A percentile compares a stretch with the other conserved stretches of the same genome.
Evolutionary conservation across 1,284 basidiomycete genomes (phyloP).

Genomic region (Waitea zeae): DNA sequence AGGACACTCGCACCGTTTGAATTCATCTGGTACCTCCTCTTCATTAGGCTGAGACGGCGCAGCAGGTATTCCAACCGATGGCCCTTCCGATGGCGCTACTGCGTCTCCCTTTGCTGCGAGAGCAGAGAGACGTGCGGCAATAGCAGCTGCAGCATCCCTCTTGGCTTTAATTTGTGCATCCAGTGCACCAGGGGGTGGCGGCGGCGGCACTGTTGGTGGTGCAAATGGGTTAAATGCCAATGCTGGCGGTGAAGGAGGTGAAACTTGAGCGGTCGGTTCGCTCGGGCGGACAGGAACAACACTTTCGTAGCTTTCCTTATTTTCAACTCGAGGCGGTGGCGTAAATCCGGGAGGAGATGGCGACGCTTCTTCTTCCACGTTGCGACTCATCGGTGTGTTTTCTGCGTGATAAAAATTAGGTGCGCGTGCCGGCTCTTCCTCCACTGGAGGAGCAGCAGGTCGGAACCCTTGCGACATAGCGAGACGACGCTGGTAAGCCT

Average conservation of each 20-base stretch:
- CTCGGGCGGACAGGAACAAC: slow-evolving; percentile 8
- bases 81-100: not conserved
- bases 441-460: slow-evolving; percentile 6
- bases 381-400: too few species aligned
- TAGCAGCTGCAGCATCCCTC: slow-evolving; percentile 62
- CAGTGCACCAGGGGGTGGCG: slow-evolving; percentile 26
- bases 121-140: slow-evolving; percentile 55
- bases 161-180: slow-evolving; percentile 39
- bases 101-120: slow-evolving; percentile 20
- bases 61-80: slow-evolving; percentile 1
- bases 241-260: slow-evolving; percentile 5
- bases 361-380: not conserved
- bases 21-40: slow-evolving; percentile 12
- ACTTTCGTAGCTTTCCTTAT: too few species aligned
- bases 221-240: slow-evolving; percentile 52
- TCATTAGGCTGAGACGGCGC: slow-evolving; percentile 13
- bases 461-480: slow-evolving; percentile 23
- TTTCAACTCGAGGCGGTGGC: not conserved
- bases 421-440: too few species aligned
- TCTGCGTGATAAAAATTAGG: too few species aligned
- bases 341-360: not conserved
- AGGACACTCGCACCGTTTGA: slow-evolving; percentile 15
- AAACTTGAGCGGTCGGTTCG: slow-evolving; percentile 4
- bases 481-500: slow-evolving; percentile 25
- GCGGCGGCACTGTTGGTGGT: slow-evolving; percentile 36